These are phyloP conservation scores for Colletotrichum plurivorum DNA, from an alignment of 2,329 filamentous ascomycete genomes.

Conservation along the genomic window DNA sequence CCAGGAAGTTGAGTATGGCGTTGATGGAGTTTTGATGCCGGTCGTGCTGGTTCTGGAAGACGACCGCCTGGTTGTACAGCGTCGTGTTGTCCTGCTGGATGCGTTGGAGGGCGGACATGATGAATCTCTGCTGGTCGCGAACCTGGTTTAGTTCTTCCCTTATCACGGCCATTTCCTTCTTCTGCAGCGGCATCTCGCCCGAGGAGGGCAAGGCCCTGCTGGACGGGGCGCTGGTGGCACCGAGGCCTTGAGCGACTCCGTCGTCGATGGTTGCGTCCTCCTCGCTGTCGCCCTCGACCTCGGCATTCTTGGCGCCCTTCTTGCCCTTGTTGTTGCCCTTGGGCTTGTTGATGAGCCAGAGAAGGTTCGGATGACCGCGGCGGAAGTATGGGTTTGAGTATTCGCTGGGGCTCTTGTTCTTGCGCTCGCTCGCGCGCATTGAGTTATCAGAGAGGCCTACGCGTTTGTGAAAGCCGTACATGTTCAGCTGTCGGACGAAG, in stretches of 20 bases:
- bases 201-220: constrained; percentile 57
- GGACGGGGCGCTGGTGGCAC: constrained; percentile 44
- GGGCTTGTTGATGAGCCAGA: constrained; percentile 97
- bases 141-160: constrained; percentile 86
- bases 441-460: constrained; percentile 96
- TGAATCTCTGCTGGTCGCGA: constrained; percentile 88
- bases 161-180: constrained; percentile 83
- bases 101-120: constrained; percentile 84
- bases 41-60: constrained; percentile 92
- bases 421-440: constrained; percentile 96
- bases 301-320: constrained; percentile 75
- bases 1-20: constrained; percentile 96
- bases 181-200: constrained; percentile 65
- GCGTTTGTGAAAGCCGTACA: constrained; percentile 98
- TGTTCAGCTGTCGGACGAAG: constrained; percentile 95
- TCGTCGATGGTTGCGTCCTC: constrained; percentile 63
- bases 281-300: constrained; percentile 80
- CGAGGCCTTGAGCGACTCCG: constrained; percentile 37
- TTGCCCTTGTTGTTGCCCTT: constrained; percentile 76
- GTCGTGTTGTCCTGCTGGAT: constrained; percentile 89
- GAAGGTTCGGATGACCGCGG: constrained; percentile 88
- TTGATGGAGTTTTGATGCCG: constrained; percentile 99
- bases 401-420: constrained; percentile 98
- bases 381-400: constrained; percentile 98
- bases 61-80: constrained; percentile 87